Base-by-base conservation (phyloP, 441 rosid species). In the Syzygium syzygioides region DNA sequence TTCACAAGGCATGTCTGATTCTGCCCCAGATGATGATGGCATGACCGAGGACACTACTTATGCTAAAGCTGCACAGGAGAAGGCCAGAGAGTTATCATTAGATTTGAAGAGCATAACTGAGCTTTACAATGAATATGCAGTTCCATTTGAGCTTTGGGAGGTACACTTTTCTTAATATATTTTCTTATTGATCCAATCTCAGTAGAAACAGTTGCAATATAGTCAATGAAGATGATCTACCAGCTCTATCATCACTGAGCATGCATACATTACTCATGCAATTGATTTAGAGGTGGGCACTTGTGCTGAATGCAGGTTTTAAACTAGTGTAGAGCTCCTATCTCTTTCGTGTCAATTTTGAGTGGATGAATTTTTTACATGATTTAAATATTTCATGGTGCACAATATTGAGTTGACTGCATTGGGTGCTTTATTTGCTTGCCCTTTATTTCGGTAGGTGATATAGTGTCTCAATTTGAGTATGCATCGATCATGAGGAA, bases 141-240 rank as follows among this genome's bases (percentile, higher is more conserved):
- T 96, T 91, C 99, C 98, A 71, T 98, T 97, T 92, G 99, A 94
- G 91, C 96, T 95, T 88, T 98, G 99, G 99, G 99, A 97, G 98
- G 99, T 96, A 91, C 32, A 50, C 55, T 57, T 87, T 89, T 53
- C 55, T 88, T 88, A 88, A 45, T 55, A 41, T 89, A 86, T 54
- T 86, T 37, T 50, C 86, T 45, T 60, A 18, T 86, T 62, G 64
- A 34, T 53, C 56, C 32, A 57, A 25, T 30, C 14, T 52, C 48
- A 60, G 25, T 41, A 59, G 71, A 86, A 26, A 71, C 50, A 71
- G 83, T 71, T 71, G 83, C 83, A 71, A 37, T 37, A 71, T 20
- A 71, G 83, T 37, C 50, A 71, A 71, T 37, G 83, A 71, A 20
- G 50, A 20, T 71, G 83, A 37, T 71, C 83, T 71, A 12, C 50